Evolutionary conservation across 345 rosid genomes (phyloP).

Genomic region (Gossypium anomalum): DNA sequence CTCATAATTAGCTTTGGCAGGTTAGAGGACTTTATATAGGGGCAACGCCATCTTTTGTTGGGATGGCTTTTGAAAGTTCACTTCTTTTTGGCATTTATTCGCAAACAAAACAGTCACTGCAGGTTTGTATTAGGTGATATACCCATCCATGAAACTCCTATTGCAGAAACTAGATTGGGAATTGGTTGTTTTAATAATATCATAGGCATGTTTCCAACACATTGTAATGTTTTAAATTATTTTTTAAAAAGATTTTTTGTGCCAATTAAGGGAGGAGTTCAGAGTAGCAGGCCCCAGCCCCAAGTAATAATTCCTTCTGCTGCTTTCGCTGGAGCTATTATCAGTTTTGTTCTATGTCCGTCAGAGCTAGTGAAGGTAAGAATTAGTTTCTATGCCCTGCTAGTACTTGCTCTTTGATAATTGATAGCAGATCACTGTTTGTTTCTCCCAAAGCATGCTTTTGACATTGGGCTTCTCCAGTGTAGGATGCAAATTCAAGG

Average conservation of each 20-base stretch:
- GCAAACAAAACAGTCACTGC: slow-evolving; percentile 78
- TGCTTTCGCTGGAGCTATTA: slow-evolving; percentile 79
- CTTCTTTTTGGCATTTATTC: slow-evolving; percentile 89
- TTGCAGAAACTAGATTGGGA: background rate
- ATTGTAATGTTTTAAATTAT: background rate
- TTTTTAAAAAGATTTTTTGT: background rate
- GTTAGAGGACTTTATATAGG: slow-evolving; percentile 90
- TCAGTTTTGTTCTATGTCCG: slow-evolving; percentile 85
- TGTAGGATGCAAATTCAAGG: slow-evolving; percentile 99
- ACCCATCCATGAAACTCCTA: slow-evolving; percentile 5
- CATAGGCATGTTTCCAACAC: background rate
- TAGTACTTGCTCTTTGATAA: background rate
- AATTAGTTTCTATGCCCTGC: background rate
- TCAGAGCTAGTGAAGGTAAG: slow-evolving; percentile 88
- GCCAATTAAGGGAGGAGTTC: slow-evolving; percentile 48
- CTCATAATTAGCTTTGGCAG: slow-evolving; percentile 34
- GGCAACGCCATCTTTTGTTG: slow-evolving; percentile 83
- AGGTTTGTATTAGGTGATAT: slow-evolving; percentile 37
- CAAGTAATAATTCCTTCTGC: slow-evolving; percentile 85
- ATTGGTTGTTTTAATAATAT: background rate
- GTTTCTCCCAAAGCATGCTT: slow-evolving; percentile 17
- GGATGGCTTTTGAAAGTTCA: slow-evolving; percentile 93
- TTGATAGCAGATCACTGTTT: background rate
- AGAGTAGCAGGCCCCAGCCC: slow-evolving; percentile 50
- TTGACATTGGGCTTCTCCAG: slow-evolving; percentile 56